phyloP scores from a whole-genome alignment of 768 basidiomycete species.

The Exidia glandulosa region DNA sequence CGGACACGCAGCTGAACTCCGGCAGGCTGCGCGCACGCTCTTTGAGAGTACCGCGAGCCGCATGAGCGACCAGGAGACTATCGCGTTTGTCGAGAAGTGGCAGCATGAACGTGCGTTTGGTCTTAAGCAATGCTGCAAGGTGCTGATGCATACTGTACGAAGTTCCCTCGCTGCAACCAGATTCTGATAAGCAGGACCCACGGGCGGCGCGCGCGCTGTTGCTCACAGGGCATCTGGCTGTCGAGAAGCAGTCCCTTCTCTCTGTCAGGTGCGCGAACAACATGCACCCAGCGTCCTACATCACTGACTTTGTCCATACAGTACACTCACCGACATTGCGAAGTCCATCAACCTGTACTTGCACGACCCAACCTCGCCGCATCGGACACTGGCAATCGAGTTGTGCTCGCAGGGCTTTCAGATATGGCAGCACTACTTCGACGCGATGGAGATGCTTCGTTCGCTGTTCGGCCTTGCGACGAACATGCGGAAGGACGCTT shows the following conservation, averaged over 20 bases:
- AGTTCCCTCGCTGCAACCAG: constrained; percentile 57
- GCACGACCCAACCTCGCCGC: constrained; percentile 54
- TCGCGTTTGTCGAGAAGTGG: constrained; percentile 47
- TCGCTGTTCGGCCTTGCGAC: constrained; percentile 76
- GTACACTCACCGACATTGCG: constrained; percentile 72
- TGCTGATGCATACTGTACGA: constrained; percentile 3
- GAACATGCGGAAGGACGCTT: constrained; percentile 54
- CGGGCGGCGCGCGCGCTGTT: constrained; percentile 62
- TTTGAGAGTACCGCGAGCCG: constrained; percentile 67
- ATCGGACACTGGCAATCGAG: constrained; percentile 73
- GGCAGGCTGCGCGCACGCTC: constrained; percentile 62
- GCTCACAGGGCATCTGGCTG: constrained; percentile 72
- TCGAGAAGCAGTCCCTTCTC: constrained; percentile 67
- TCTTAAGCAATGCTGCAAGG: background rate
- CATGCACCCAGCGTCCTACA: background rate
- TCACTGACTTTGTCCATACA: constrained; percentile 17
- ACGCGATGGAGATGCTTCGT: constrained; percentile 80
- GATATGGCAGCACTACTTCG: constrained; percentile 90
- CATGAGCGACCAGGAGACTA: constrained; percentile 57
- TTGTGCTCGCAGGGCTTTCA: constrained; percentile 84
- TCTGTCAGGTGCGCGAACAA: constrained; percentile 45
- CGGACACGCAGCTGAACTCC: constrained; percentile 47
- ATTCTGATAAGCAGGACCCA: constrained; percentile 45
- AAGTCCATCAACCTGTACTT: constrained; percentile 73
- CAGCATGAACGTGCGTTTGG: constrained; percentile 45